Conservation (phyloP, 179 eudicot genomes). For the Heliamphora ciliata region DNA sequence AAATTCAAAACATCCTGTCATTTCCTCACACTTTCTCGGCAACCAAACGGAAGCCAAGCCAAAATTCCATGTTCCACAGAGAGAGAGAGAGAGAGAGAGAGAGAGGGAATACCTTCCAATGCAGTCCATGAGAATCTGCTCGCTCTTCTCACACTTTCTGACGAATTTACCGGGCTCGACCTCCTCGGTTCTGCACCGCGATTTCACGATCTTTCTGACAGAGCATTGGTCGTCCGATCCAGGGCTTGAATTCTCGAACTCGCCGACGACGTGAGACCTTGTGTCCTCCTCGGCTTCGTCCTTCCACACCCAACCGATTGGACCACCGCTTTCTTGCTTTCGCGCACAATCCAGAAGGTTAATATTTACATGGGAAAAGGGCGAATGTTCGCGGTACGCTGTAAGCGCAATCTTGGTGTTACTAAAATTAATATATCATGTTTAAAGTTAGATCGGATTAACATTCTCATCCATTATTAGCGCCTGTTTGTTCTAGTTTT, state of each 20-base stretch:
- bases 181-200: conserved; percentile 79
- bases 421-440: too few relatives aligned
- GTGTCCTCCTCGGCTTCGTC: conserved; percentile 28
- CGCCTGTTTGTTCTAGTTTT: too few relatives aligned
- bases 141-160: conserved; percentile 73
- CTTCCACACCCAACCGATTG: conserved; percentile 84
- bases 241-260: conserved; percentile 8
- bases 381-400: too few relatives aligned
- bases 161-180: conserved; percentile 82
- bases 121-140: conserved; percentile 61
- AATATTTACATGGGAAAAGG: too few relatives aligned
- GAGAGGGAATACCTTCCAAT: conserved; percentile 49
- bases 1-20: too few relatives aligned
- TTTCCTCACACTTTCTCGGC: too few relatives aligned
- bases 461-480: too few relatives aligned
- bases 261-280: background rate
- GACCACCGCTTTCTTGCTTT: background rate
- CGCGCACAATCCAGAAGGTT: too few relatives aligned
- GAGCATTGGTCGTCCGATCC: conserved; percentile 31
- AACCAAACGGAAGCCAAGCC: too few relatives aligned
- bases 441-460: too few relatives aligned
- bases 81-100: background rate
- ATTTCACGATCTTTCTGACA: conserved; percentile 53
- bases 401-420: too few relatives aligned
- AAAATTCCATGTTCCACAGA: background rate